Conservation (phyloP, 2,329 filamentous ascomycete genomes). For the Helminthosporium solani region DNA sequence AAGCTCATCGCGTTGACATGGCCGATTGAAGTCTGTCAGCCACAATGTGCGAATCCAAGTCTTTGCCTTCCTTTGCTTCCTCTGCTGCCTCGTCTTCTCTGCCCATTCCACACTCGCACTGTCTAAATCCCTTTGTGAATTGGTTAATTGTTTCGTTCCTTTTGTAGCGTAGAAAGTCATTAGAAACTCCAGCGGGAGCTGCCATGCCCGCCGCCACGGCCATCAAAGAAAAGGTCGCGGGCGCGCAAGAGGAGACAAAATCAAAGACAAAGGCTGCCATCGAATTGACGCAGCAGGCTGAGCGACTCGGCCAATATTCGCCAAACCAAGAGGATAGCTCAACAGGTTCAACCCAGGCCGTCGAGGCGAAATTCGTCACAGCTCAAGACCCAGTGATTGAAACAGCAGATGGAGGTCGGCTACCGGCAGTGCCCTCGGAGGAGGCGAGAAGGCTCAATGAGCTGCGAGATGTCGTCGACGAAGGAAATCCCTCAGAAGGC, state of each 20-base stretch:
- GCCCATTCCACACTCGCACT: too few species aligned
- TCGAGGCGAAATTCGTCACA: slow-evolving; percentile 63
- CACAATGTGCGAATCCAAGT: too few species aligned
- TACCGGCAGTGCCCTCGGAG: slow-evolving; percentile 67
- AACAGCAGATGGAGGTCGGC: slow-evolving; percentile 64
- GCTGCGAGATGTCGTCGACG: slow-evolving; percentile 55
- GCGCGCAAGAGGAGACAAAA: slow-evolving; percentile 22
- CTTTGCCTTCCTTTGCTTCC: too few species aligned
- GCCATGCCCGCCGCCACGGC: slow-evolving; percentile 6
- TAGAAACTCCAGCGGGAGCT: too few species aligned
- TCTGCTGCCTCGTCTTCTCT: too few species aligned
- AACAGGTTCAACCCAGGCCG: slow-evolving; percentile 54
- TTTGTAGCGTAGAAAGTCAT: too few species aligned
- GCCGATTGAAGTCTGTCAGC: too few species aligned
- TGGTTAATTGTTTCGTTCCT: too few species aligned
- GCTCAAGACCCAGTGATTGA: slow-evolving; percentile 70
- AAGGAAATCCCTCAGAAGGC: slow-evolving; percentile 35
- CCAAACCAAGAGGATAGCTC: slow-evolving; percentile 43
- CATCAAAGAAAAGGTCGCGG: slow-evolving; percentile 22
- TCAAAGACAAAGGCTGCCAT: slow-evolving; percentile 47
- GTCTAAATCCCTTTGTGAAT: too few species aligned
- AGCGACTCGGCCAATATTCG: slow-evolving; percentile 46
- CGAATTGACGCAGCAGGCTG: slow-evolving; percentile 62
- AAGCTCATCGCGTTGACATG: too few species aligned
- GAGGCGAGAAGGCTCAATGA: slow-evolving; percentile 71